Percentiles rank a stretch among this genome's conserved stretches.
phyloP scores from a whole-genome alignment of 1,284 basidiomycete genomes.

The Cutaneotrichosporon curvatum region DNA sequence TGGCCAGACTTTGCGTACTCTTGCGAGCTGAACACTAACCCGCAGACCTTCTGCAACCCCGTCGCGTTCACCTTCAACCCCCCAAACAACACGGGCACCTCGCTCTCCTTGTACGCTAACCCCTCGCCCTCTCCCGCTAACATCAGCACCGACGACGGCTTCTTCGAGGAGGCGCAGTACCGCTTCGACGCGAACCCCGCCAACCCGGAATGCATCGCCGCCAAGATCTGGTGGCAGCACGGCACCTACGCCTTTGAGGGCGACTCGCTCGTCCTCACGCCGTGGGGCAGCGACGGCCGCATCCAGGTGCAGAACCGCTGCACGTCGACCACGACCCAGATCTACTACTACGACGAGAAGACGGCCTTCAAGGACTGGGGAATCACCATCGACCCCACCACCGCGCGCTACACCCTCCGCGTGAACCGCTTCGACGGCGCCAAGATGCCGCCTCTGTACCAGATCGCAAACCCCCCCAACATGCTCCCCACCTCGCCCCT shows the following conservation, averaged over 20 bases:
- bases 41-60: constrained; percentile 73
- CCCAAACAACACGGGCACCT: constrained; percentile 72
- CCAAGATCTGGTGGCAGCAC: constrained; percentile 77
- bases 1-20: background rate
- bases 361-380: constrained; percentile 42
- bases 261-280: constrained; percentile 66
- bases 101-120: constrained; percentile 72
- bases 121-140: background rate
- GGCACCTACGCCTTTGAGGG: constrained; percentile 60
- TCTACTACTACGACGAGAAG: constrained; percentile 65
- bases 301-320: constrained; percentile 89
- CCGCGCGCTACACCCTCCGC: constrained; percentile 34
- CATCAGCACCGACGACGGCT: constrained; percentile 57
- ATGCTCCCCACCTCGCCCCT: constrained; percentile 46
- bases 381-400: constrained; percentile 37
- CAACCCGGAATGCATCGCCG: constrained; percentile 56
- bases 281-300: constrained; percentile 67
- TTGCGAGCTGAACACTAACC: background rate
- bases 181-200: constrained; percentile 68
- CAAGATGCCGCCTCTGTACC: constrained; percentile 44
- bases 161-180: constrained; percentile 80
- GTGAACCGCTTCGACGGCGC: constrained; percentile 44
- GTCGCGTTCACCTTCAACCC: constrained; percentile 70
- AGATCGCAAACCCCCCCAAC: constrained; percentile 43
- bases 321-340: constrained; percentile 72